These are phyloP conservation scores for Chiua sp. DNA, from an alignment of 1,284 basidiomycete genomes.

Conservation along the genomic window DNA sequence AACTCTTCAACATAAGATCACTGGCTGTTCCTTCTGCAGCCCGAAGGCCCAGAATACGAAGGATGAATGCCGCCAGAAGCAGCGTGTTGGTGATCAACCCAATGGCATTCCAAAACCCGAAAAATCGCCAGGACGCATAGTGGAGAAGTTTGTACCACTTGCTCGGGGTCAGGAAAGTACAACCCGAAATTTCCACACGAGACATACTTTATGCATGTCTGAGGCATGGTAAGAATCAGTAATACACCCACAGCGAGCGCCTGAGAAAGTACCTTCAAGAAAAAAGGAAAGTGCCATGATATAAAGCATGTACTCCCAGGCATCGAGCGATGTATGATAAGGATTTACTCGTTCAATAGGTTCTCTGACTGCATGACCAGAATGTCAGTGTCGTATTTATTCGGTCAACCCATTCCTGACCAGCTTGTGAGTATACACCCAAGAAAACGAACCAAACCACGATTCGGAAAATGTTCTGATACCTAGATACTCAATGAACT, in stretches of 20 bases:
- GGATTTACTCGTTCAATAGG: conserved; percentile 68
- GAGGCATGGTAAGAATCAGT: conserved; percentile 5
- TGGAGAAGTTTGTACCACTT: conserved; percentile 70
- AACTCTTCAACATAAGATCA: conserved; percentile 68
- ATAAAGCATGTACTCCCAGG: conserved; percentile 83
- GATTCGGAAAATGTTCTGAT: conserved; percentile 80
- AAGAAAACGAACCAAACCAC: conserved; percentile 87
- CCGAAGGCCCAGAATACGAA: conserved; percentile 72
- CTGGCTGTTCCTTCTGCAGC: conserved; percentile 46
- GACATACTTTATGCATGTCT: conserved; percentile 70
- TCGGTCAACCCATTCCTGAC: conserved; percentile 36
- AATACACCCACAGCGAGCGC: conserved; percentile 1
- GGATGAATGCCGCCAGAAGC: conserved; percentile 72
- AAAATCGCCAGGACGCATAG: conserved; percentile 71
- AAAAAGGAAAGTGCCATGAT: conserved; percentile 76
- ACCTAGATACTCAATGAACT: conserved; percentile 45
- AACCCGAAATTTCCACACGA: background rate
- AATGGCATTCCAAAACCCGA: conserved; percentile 85
- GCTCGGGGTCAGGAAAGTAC: background rate
- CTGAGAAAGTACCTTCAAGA: conserved; percentile 69
- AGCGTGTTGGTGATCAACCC: conserved; percentile 76
- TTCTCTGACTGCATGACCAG: conserved; percentile 60
- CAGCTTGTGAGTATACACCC: conserved; percentile 85
- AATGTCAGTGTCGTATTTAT: conserved; percentile 5
- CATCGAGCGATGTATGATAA: conserved; percentile 60